A percentile compares a stretch with the other conserved stretches of the same genome.
These are phyloP conservation scores for Fusarium tanahbumbuense DNA, from an alignment of 2,329 filamentous ascomycete genomes.

Conservation along the genomic window DNA sequence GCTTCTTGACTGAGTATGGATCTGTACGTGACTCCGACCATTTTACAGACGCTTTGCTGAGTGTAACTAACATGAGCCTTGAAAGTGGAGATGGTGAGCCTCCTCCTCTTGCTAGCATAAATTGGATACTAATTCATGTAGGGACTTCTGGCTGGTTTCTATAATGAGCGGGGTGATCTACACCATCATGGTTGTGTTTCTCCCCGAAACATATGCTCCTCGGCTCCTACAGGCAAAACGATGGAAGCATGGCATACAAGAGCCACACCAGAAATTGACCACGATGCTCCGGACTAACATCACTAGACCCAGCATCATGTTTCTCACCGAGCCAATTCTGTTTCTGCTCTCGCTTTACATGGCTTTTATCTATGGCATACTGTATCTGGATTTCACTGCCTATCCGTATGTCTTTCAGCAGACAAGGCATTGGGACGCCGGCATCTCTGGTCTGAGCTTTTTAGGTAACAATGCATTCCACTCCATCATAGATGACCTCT, in stretches of 20 bases:
- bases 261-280: rapidly evolving
- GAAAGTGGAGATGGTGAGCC: neutral
- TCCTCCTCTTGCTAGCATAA: rapidly evolving
- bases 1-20: neutral
- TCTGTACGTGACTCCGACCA: neutral
- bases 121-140: neutral
- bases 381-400: neutral
- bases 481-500: rapidly evolving
- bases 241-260: neutral
- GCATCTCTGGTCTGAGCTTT: neutral
- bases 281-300: rapidly evolving
- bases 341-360: neutral
- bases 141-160: neutral
- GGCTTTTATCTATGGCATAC: neutral
- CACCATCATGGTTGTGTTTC: rapidly evolving
- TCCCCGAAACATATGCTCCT: neutral
- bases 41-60: neutral
- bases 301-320: neutral
- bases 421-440: neutral
- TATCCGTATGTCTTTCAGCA: neutral
- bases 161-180: neutral
- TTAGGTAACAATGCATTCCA: neutral
- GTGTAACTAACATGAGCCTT: rapidly evolving
- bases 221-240: neutral
- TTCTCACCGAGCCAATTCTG: neutral